Conservation (phyloP, 495 filamentous ascomycete genomes). For the Penicillium paradoxum region DNA sequence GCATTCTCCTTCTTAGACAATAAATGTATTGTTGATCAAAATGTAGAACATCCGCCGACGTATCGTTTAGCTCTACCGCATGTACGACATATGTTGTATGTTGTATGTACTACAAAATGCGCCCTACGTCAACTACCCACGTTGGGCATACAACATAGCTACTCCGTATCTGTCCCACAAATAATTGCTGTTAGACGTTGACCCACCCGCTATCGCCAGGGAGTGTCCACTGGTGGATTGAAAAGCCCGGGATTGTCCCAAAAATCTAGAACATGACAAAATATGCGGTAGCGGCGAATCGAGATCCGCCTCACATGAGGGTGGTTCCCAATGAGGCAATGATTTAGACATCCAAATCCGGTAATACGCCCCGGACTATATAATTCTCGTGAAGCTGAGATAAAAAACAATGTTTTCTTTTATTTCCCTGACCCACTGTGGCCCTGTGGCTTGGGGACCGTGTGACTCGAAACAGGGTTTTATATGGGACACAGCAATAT, state of each 20-base stretch:
- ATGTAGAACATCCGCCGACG: too few species aligned
- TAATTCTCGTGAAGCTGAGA: not conserved
- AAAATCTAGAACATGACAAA: not conserved
- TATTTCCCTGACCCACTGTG: not conserved
- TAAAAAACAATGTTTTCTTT: not conserved
- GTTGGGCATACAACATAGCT: not conserved
- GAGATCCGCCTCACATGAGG: not conserved
- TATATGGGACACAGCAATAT: not conserved
- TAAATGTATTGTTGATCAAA: too few species aligned
- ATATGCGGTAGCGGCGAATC: not conserved
- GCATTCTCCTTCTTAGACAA: not conserved
- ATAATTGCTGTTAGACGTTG: not conserved
- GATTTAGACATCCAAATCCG: not conserved
- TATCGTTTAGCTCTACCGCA: too few species aligned
- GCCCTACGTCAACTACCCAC: too few species aligned
- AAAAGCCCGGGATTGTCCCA: not conserved
- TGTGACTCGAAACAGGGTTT: not conserved
- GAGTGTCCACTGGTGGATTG: not conserved
- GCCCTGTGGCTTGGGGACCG: not conserved
- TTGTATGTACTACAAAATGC: too few species aligned
- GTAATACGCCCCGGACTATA: not conserved
- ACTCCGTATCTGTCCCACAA: not conserved
- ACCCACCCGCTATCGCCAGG: not conserved
- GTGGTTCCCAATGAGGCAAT: not conserved
- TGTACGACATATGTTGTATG: too few species aligned